These are phyloP conservation scores for Silene uniflora DNA, from an alignment of 148 eudicot species.

Conservation along the genomic window DNA sequence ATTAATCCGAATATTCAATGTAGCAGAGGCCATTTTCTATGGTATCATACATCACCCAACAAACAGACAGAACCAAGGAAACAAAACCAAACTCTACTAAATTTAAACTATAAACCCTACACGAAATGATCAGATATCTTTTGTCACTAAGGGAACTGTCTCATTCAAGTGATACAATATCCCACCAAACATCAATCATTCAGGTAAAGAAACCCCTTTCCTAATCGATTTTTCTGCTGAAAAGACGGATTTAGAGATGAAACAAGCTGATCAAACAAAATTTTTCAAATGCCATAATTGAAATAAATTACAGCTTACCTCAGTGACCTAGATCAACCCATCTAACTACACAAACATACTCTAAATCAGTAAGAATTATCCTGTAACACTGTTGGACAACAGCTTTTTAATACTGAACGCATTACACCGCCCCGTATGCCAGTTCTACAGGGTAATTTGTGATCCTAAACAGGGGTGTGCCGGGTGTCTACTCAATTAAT, in stretches of 20 bases:
- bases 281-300: neutral
- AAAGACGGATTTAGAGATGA: neutral
- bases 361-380: neutral
- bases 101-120: neutral
- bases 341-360: neutral
- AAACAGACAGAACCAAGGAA: neutral
- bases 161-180: conserved; percentile 9
- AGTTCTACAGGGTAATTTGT: too few species aligned
- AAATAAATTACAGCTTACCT: neutral
- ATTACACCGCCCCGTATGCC: too few species aligned
- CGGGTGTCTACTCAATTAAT: too few species aligned
- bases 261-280: neutral
- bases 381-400: too few species aligned
- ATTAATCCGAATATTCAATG: neutral
- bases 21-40: neutral
- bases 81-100: neutral
- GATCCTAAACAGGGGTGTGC: too few species aligned
- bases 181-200: conserved; percentile 13
- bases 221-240: neutral
- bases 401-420: too few species aligned
- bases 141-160: neutral
- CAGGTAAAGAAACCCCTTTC: neutral
- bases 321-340: neutral
- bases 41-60: neutral
- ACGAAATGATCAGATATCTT: conserved; percentile 3